Conservation (phyloP, 169 alveolate species). For the Cyclospora cayetanensis region DNA sequence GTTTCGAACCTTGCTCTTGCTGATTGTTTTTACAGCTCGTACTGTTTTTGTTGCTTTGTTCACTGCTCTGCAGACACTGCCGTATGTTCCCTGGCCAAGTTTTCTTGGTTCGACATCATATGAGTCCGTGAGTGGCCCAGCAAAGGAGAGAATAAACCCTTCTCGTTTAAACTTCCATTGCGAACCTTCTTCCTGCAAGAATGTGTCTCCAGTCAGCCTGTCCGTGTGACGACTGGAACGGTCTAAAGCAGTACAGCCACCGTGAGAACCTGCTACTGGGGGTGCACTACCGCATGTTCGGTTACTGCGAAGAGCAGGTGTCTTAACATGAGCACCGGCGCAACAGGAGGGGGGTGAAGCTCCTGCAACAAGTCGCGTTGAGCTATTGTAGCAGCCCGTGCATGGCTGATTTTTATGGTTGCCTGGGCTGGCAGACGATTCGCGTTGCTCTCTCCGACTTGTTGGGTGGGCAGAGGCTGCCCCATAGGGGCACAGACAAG, state of each 20-base stretch:
- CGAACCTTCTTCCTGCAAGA: not conserved
- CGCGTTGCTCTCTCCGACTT: not conserved
- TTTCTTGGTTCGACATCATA: constrained; percentile 72
- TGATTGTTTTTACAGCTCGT: constrained; percentile 86
- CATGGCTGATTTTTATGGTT: not conserved
- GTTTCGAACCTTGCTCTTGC: constrained; percentile 82
- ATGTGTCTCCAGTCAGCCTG: not conserved
- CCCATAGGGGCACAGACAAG: constrained; percentile 65
- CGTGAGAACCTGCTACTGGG: not conserved
- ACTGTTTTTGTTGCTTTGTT: constrained; percentile 72
- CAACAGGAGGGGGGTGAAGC: constrained; percentile 46
- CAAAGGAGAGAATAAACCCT: constrained; percentile 69
- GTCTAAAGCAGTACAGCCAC: not conserved
- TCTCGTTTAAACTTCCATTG: constrained; percentile 66
- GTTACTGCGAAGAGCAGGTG: constrained; percentile 13
- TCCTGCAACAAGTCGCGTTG: not conserved
- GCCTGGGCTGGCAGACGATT: not conserved
- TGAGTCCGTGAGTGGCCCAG: constrained; percentile 70
- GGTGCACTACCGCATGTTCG: constrained; percentile 57
- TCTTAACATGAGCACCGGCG: constrained; percentile 34
- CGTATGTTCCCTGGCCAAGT: constrained; percentile 77
- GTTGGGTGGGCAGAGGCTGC: constrained; percentile 22
- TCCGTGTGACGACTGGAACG: not conserved
- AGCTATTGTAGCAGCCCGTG: not conserved
- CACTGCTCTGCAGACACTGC: constrained; percentile 75